Evolutionary conservation across 805 yeast genomes (phyloP), one percentile per base, ranked within the genome.

Genomic region (Metschnikowia matae): DNA sequence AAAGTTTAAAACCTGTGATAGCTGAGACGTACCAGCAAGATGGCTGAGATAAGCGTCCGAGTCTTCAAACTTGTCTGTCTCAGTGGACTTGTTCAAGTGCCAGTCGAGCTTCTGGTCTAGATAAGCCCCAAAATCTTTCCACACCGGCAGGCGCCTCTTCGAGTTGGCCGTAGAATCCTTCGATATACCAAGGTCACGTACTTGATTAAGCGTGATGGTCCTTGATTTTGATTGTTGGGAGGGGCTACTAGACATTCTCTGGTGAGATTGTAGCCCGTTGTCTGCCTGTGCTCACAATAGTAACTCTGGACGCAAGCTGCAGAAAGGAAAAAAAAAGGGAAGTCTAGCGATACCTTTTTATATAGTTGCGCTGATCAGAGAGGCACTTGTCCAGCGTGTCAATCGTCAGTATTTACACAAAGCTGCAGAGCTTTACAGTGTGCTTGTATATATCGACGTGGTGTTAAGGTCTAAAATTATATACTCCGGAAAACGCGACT

Each of bases 41-140:
- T 65, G 55, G 54, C 56, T 61, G 26, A 57, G 54, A 6, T 66
- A 62, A 10, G 59, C 51, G 37, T 58, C 52, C n/a, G 66, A 54
- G 40, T 58, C 54, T 35, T 59, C 54, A 33, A 62, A 51, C 32
- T 57, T 51, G 7, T 44, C 33, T 34, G 33, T 13, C 15, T 23
- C 31, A 17, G 10, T n/a, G 14, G 39, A 23, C 21, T 66, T 58
- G 46, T 66, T 64, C 44, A 59, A 56, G 42, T 54, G 61, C 50
- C 63, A 54, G 38, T 65, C 65, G 41, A 73, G 54, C 47, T 70
- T 70, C 53, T 69, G 71, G 53, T 73, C 78, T 45, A 73, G 60
- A 51, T 69, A 73, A 10, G 64, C 69, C 10, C 78, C 78, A 48
- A 73, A 67, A 40, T 73, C 78, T 57, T 73, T 73, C 78, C 78